A percentile compares a stretch with the other conserved stretches of the same genome.
phyloP scores from a whole-genome alignment of 129 eudicot genomes.

The Flaveria brownii region DNA sequence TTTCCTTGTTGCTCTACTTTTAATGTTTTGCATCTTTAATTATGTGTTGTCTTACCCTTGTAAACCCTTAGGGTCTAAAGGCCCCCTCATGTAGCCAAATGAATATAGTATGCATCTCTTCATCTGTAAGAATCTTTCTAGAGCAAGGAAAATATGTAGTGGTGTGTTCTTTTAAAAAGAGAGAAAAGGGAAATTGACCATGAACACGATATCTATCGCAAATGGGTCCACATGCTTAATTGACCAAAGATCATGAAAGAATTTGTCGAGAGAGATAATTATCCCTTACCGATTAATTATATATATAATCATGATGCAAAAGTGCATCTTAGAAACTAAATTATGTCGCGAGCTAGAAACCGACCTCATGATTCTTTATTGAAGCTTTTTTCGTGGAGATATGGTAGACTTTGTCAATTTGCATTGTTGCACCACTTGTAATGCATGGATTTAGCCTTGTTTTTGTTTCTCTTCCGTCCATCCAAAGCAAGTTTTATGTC shows the following conservation, averaged over 20 bases:
- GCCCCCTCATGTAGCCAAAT: conserved; percentile 48
- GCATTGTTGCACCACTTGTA: conserved; percentile 4
- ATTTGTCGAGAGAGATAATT: conserved; percentile 1
- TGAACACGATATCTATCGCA: conserved; percentile 25
- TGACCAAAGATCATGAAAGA: conserved; percentile 12
- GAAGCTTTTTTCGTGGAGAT: conserved; percentile 21
- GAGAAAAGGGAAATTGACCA: conserved; percentile 25
- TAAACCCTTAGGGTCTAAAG: conserved; percentile 30
- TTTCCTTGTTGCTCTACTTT: conserved; percentile 32
- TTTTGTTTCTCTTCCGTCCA: conserved; percentile 18
- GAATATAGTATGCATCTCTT: conserved; percentile 39
- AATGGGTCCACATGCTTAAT: conserved; percentile 40
- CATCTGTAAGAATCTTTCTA: conserved; percentile 25
- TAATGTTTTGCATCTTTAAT: conserved; percentile 16
- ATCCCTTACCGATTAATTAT: conserved; percentile 6
- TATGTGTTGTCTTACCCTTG: conserved; percentile 36
- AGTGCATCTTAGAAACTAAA: conserved; percentile 5
- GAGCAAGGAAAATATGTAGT: conserved; percentile 29
- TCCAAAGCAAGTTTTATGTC: conserved; percentile 32
- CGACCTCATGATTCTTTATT: conserved; percentile 18
- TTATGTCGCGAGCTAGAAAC: neutral
- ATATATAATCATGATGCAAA: neutral
- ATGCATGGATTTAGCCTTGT: conserved; percentile 4
- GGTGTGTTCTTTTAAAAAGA: conserved; percentile 28
- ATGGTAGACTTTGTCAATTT: neutral